Evolutionary conservation across 495 filamentous ascomycete genomes (phyloP), one percentile per base, ranked within the genome.

Genomic region (Penicillium simplicissimum): DNA sequence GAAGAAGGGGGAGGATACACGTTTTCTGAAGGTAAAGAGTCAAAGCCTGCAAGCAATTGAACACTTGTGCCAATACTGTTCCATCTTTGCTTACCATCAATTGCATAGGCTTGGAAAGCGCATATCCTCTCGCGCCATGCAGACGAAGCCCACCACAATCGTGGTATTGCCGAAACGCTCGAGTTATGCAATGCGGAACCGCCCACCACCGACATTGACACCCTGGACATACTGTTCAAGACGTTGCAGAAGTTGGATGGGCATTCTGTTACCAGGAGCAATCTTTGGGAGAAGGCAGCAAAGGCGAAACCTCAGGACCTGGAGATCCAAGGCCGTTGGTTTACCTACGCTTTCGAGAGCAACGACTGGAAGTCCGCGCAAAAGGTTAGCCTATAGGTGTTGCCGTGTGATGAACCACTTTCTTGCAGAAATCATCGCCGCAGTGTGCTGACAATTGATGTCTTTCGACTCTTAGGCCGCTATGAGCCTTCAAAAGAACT

Each of bases 401-500:
- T 34, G 19, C 3, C 47, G 17, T 23, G 8, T 55, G 11, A 49
- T 2, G 2, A 7, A 14, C 9, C 49, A 21, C 17, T 11, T 5
- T 9, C 14, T 3, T 35, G 23, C 2, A 17, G 19, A 17, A 34
- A 37, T 34, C 13, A 49, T 55, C 23, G 42, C 23, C 38, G 52
- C 52, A 4, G 6, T 14, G 42, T 37, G 34, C 58, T 55, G 47
- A 65, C 49, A 15, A 47, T 37, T 19, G 34, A 33, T 33, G 37
- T 37, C 53, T 19, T 49, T 42, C 38, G 7, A 42, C 14, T 55
- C 17, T 42, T 53, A 85, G 81, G 85, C 85, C 54, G 78, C 82
- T 25, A 87, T 86, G 82, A 76, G 77, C 23, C 78, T 87, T 33
- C 83, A 84, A 65, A 87, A 79, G 63, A 82, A 80, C 60, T 87